Percentiles rank a stretch among this genome's conserved stretches.
phyloP scores from a whole-genome alignment of 495 filamentous ascomycete species.

The Tuber brumale region DNA sequence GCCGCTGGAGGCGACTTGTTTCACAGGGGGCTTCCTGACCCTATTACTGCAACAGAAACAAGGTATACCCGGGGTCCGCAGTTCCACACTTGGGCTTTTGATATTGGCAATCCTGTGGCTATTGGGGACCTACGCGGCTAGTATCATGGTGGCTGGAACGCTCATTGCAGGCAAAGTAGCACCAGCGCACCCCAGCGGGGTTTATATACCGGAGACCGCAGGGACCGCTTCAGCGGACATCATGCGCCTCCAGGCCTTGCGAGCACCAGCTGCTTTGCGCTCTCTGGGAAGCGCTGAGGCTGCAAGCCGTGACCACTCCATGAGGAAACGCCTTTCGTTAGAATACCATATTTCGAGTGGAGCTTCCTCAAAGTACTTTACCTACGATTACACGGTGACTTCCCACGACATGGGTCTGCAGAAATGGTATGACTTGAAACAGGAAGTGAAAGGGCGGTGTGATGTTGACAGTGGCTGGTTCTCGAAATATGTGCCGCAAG shows the following conservation, averaged over 20 bases:
- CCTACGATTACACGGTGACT: neutral
- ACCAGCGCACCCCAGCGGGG: neutral
- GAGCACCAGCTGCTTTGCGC: neutral
- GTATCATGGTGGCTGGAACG: neutral
- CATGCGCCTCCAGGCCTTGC: neutral
- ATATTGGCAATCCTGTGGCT: neutral
- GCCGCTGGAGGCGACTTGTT: neutral
- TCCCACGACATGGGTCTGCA: neutral
- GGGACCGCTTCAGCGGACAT: neutral
- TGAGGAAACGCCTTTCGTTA: neutral
- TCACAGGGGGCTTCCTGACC: neutral
- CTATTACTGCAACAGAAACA: rapidly evolving
- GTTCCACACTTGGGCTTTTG: neutral
- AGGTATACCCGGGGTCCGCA: too few relatives aligned
- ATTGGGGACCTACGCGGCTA: neutral
- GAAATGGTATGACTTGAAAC: constrained; percentile 3
- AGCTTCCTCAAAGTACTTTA: neutral
- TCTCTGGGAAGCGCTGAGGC: constrained; percentile 6
- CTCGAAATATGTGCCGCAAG: neutral
- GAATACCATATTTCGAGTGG: neutral
- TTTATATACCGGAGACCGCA: neutral
- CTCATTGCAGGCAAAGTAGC: neutral
- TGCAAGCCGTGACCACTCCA: neutral
- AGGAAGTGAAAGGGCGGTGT: neutral
- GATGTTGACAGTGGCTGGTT: neutral